Percentiles rank a stretch among this genome's conserved stretches.
Conservation (phyloP, 106 monocot species). For the Platanthera zijinensis region DNA sequence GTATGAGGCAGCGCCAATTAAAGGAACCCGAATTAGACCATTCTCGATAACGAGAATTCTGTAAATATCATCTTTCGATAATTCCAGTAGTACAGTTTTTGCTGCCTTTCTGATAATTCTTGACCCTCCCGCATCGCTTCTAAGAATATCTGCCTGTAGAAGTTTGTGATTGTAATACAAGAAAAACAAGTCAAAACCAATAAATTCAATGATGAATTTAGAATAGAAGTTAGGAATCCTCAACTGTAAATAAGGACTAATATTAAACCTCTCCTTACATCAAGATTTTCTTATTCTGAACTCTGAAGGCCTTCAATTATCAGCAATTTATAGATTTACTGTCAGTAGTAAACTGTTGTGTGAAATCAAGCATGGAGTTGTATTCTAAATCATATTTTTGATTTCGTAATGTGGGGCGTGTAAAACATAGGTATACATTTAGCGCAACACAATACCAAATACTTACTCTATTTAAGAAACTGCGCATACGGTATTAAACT, state of each 20-base stretch:
- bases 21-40: conserved; percentile 61
- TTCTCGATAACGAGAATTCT: conserved; percentile 69
- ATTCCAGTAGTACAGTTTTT: conserved; percentile 58
- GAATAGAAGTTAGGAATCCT: too few relatives aligned
- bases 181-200: not conserved
- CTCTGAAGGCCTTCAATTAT: not conserved
- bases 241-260: not conserved
- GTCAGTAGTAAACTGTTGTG: not conserved
- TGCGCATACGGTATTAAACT: too few relatives aligned
- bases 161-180: conserved; percentile 5
- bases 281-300: not conserved
- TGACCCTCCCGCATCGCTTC: conserved; percentile 29
- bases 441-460: not conserved
- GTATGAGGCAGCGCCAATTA: conserved; percentile 63
- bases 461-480: not conserved
- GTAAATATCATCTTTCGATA: conserved; percentile 66
- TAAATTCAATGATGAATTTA: not conserved
- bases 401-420: not conserved
- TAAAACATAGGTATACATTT: not conserved
- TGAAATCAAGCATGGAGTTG: not conserved
- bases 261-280: not conserved
- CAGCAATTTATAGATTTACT: not conserved
- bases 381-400: not conserved
- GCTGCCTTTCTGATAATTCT: conserved; percentile 63
- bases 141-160: conserved; percentile 55